phyloP scores from a whole-genome alignment of 192 early-diverging fungal species.

The Coemansia sp. region DNA sequence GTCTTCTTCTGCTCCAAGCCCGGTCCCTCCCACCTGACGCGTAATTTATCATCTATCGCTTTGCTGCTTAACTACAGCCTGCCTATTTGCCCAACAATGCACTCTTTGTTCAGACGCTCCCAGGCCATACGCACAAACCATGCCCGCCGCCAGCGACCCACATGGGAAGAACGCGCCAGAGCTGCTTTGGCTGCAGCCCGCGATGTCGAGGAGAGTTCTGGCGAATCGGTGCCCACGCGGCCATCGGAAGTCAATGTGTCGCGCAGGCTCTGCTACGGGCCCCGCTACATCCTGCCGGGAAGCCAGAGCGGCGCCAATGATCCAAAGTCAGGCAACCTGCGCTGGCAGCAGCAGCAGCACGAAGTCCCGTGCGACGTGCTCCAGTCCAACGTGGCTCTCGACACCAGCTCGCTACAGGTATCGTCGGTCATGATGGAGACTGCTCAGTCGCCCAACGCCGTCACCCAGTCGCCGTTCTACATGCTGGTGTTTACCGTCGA shows the following conservation, averaged over 20 bases:
- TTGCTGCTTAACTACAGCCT: background rate
- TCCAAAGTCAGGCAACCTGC: background rate
- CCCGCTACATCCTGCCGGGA: constrained; percentile 45
- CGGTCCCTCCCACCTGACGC: too few species aligned
- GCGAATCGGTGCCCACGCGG: constrained; percentile 50
- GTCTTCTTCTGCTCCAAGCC: too few species aligned
- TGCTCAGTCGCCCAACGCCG: constrained; percentile 13
- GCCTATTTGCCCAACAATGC: constrained; percentile 18
- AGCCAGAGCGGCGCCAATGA: constrained; percentile 7
- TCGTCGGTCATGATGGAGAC: constrained; percentile 35
- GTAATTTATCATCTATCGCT: too few species aligned
- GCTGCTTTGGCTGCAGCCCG: constrained; percentile 49
- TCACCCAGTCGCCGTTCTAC: constrained; percentile 32
- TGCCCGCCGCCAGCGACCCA: constrained; percentile 26
- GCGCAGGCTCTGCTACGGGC: constrained; percentile 43
- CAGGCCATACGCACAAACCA: constrained; percentile 29
- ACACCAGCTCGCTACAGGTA: constrained; percentile 33
- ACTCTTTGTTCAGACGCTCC: constrained; percentile 39
- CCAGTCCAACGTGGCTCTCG: constrained; percentile 39
- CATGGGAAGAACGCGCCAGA: constrained; percentile 48
- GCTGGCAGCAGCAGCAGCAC: constrained; percentile 26
- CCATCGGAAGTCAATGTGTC: constrained; percentile 47
- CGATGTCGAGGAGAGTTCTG: constrained; percentile 46
- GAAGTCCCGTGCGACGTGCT: constrained; percentile 41
- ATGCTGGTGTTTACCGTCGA: constrained; percentile 40